These are phyloP conservation scores for Myxozyma vanderwaltii DNA, from an alignment of 805 yeast genomes.

Conservation along the genomic window DNA sequence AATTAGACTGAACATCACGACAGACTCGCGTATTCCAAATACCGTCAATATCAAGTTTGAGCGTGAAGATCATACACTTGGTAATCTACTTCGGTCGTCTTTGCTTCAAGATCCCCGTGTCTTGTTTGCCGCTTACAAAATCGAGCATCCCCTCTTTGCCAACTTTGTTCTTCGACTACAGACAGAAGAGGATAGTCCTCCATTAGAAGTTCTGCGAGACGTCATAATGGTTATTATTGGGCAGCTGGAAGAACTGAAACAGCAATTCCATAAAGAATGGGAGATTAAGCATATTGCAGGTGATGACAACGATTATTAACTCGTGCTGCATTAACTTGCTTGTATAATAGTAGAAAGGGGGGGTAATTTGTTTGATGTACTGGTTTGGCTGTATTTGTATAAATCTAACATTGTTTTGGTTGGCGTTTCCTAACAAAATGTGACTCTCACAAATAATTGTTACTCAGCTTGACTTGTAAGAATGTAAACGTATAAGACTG, in stretches of 20 bases:
- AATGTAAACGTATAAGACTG: too few species aligned
- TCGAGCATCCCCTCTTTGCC: constrained; percentile 97
- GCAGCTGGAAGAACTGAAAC: constrained; percentile 71
- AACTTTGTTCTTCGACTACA: constrained; percentile 92
- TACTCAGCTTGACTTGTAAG: too few species aligned
- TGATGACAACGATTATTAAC: background rate
- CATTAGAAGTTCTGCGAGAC: constrained; percentile 83
- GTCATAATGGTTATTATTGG: constrained; percentile 85
- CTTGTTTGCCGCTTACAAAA: constrained; percentile 95
- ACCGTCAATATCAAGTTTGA: constrained; percentile 91
- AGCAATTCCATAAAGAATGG: constrained; percentile 89
- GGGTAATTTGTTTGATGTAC: background rate
- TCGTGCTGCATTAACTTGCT: background rate
- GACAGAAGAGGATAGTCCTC: constrained; percentile 92
- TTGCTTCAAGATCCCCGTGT: constrained; percentile 83
- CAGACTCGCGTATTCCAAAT: constrained; percentile 93
- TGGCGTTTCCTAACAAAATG: too few species aligned
- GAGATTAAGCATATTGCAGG: constrained; percentile 57
- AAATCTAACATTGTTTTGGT: background rate
- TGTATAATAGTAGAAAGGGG: constrained; percentile 4
- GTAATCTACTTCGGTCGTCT: constrained; percentile 78
- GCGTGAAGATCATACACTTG: constrained; percentile 96
- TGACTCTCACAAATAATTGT: too few species aligned
- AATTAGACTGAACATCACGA: constrained; percentile 72
- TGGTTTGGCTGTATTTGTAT: background rate